Conservation (phyloP, 2,329 filamentous ascomycete genomes). For the Chaetomium globosum region DNA sequence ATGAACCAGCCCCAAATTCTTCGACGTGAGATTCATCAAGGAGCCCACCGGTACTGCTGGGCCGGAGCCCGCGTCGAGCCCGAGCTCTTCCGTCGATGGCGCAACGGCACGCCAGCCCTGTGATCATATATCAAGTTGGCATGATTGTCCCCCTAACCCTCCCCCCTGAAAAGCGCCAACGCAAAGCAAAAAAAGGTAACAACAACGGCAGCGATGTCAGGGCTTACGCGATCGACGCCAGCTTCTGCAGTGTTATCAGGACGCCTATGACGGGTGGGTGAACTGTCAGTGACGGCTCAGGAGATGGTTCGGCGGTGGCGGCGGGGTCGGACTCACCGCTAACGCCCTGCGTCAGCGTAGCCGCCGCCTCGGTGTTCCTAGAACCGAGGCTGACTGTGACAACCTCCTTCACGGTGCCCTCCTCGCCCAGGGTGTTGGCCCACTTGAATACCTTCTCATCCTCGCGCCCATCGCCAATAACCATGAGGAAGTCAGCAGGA, state of each 20-base stretch:
- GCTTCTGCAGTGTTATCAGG: slow-evolving; percentile 53
- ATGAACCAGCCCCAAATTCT: slow-evolving; percentile 15
- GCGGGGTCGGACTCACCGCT: slow-evolving; percentile 63
- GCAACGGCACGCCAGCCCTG: slow-evolving; percentile 28
- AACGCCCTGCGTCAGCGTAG: slow-evolving; percentile 86
- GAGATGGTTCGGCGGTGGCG: not conserved
- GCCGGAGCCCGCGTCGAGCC: slow-evolving; percentile 20
- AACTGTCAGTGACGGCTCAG: not conserved
- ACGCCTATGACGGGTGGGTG: slow-evolving; percentile 31
- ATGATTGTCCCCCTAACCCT: not conserved
- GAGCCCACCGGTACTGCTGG: slow-evolving; percentile 3
- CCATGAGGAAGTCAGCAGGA: slow-evolving; percentile 82
- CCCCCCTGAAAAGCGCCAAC: slow-evolving; percentile 5
- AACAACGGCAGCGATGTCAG: not conserved
- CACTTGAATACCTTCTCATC: slow-evolving; percentile 94
- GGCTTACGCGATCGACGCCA: slow-evolving; percentile 47
- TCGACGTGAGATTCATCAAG: slow-evolving; percentile 10
- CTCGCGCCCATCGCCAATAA: slow-evolving; percentile 87
- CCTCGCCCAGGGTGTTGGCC: slow-evolving; percentile 75
- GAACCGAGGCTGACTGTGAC: slow-evolving; percentile 84
- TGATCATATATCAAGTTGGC: slow-evolving; percentile 27
- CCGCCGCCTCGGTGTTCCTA: slow-evolving; percentile 83
- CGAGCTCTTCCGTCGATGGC: slow-evolving; percentile 32
- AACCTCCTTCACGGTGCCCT: slow-evolving; percentile 65
- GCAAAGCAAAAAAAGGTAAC: slow-evolving; percentile 1